Conservation (phyloP, 441 rosid genomes). For the Gossypium davidsonii region DNA sequence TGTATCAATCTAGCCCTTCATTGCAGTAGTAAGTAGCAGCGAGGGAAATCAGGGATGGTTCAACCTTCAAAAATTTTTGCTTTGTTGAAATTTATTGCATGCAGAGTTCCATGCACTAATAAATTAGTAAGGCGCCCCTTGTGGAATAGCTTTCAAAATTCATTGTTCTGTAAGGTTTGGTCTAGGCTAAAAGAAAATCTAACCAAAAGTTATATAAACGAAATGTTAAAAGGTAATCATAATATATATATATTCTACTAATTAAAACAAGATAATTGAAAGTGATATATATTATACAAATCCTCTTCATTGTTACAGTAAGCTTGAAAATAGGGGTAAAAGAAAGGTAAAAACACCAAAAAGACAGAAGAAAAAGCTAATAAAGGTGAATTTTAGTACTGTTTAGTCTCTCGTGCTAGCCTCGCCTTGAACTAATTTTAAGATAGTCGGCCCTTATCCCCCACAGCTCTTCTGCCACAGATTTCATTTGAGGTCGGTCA, state of each 20-base stretch:
- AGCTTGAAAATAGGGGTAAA: too few relatives aligned
- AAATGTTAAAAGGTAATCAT: neutral
- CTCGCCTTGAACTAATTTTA: constrained; percentile 27
- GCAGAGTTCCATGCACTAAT: neutral
- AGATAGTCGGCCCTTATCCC: constrained; percentile 68
- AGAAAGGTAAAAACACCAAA: neutral
- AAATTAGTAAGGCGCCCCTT: neutral
- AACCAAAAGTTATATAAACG: neutral
- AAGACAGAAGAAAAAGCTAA: neutral
- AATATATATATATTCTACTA: too few relatives aligned
- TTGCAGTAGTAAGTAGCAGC: neutral
- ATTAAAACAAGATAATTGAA: too few relatives aligned
- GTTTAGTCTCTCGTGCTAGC: constrained; percentile 1
- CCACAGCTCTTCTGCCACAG: constrained; percentile 80
- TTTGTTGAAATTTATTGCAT: neutral
- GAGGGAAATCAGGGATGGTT: neutral
- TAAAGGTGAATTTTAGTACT: neutral
- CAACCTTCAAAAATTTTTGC: neutral
- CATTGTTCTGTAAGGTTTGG: too few relatives aligned
- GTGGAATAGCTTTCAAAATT: too few relatives aligned
- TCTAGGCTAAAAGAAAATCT: too few relatives aligned
- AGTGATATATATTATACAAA: too few relatives aligned
- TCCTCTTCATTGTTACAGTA: neutral
- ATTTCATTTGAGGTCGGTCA: constrained; percentile 81
- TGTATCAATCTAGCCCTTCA: neutral